Evolutionary conservation across 768 basidiomycete species (phyloP).

Genomic region (Boletus reticulatus): DNA sequence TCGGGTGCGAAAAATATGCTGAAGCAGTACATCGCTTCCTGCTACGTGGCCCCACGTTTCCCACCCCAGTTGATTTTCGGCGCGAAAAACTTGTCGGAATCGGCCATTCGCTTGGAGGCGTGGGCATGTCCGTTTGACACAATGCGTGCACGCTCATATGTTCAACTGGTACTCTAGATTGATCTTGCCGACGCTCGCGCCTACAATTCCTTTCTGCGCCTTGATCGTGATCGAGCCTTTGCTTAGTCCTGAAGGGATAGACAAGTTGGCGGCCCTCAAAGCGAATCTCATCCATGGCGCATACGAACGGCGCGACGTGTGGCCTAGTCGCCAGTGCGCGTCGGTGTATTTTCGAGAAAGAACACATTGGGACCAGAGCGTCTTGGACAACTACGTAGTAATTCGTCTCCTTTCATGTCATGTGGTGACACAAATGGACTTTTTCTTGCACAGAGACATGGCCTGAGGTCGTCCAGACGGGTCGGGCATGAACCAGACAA

Average conservation of each 20-base stretch:
- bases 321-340: conserved; percentile 48
- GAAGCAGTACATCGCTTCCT: conserved; percentile 58
- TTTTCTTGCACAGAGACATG: conserved; percentile 40
- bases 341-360: conserved; percentile 34
- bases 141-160: neutral
- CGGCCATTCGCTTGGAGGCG: conserved; percentile 68
- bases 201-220: conserved; percentile 44
- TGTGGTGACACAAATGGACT: neutral
- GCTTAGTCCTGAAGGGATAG: conserved; percentile 48
- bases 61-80: conserved; percentile 46
- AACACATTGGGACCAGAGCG: conserved; percentile 50
- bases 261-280: conserved; percentile 42
- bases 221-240: conserved; percentile 66
- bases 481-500: conserved; percentile 27
- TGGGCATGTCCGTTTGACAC: conserved; percentile 48
- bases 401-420: conserved; percentile 16
- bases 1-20: conserved; percentile 65
- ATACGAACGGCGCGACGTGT: conserved; percentile 48
- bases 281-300: conserved; percentile 44
- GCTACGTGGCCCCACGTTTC: conserved; percentile 36
- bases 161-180: conserved; percentile 36
- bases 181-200: conserved; percentile 49
- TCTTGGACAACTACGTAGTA: conserved; percentile 54
- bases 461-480: conserved; percentile 39
- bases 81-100: conserved; percentile 56